Conservation (phyloP, 2,329 filamentous ascomycete genomes). For the Xylaria arbuscula region DNA sequence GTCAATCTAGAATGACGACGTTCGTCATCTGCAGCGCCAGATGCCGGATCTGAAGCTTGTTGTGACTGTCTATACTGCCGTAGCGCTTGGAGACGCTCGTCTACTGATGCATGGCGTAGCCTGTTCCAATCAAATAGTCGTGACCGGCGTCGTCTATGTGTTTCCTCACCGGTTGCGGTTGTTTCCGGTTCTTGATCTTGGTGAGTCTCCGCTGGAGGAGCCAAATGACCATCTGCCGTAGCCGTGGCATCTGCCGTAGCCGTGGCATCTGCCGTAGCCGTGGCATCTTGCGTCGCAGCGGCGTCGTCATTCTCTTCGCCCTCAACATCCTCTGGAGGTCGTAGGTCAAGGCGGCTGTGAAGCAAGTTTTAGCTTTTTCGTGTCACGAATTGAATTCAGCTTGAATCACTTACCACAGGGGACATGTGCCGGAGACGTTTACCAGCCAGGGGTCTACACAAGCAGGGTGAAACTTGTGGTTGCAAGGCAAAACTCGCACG, state of each 20-base stretch:
- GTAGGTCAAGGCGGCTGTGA: conserved; percentile 65
- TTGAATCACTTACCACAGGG: conserved; percentile 68
- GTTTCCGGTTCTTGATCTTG: conserved; percentile 50
- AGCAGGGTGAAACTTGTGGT: conserved; percentile 74
- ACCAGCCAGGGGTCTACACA: conserved; percentile 78
- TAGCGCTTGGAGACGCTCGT: conserved; percentile 71
- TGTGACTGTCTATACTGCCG: conserved; percentile 61
- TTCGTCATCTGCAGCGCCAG: conserved; percentile 51
- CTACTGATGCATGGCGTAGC: conserved; percentile 67
- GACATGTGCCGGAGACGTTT: conserved; percentile 76
- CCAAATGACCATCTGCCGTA: conserved; percentile 19
- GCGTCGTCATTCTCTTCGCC: conserved; percentile 27
- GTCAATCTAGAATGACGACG: conserved; percentile 59
- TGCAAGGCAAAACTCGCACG: conserved; percentile 73
- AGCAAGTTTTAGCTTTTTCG: conserved; percentile 27
- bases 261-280: conserved; percentile 19
- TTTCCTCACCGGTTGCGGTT: conserved; percentile 43
- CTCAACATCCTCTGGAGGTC: conserved; percentile 48
- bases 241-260: conserved; percentile 20
- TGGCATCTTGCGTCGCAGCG: conserved; percentile 22
- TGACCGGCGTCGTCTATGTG: conserved; percentile 59
- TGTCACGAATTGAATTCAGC: background rate
- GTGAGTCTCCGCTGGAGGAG: conserved; percentile 42
- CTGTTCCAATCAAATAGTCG: conserved; percentile 67
- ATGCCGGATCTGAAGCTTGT: conserved; percentile 46